These are phyloP conservation scores for Hyaloperonospora arabidopsidis DNA, from an alignment of 352 stramenopile species.

Conservation along the genomic window DNA sequence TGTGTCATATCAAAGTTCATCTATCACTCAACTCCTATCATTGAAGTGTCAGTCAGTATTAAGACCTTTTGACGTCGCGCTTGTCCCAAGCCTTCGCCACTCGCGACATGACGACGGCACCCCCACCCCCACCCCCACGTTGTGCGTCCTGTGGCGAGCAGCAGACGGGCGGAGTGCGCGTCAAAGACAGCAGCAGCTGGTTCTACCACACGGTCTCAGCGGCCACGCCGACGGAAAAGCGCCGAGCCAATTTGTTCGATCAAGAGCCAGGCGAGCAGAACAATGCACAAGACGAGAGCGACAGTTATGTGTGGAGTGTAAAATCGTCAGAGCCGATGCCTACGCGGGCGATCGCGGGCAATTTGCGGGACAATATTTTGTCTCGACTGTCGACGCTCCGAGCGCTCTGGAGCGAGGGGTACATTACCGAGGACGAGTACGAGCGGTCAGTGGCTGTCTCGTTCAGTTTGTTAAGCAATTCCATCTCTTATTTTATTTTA, in stretches of 20 bases:
- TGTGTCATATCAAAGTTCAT: too few relatives aligned
- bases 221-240: constrained; percentile 39
- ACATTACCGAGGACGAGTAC: constrained; percentile 73
- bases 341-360: constrained; percentile 31
- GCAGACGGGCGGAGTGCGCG: constrained; percentile 28
- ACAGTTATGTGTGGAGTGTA: constrained; percentile 18
- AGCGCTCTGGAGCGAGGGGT: constrained; percentile 70
- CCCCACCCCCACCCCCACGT: constrained; percentile 10
- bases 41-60: too few relatives aligned
- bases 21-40: too few relatives aligned
- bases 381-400: constrained; percentile 63
- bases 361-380: constrained; percentile 50
- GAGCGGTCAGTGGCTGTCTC: constrained; percentile 32
- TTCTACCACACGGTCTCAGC: constrained; percentile 51
- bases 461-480: background rate
- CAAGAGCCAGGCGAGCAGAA: constrained; percentile 27
- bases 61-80: too few relatives aligned
- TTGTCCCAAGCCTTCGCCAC: too few relatives aligned
- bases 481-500: too few relatives aligned
- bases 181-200: constrained; percentile 9
- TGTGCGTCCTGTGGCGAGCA: constrained; percentile 28
- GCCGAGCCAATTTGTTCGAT: constrained; percentile 13
- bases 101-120: constrained; percentile 4
- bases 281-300: constrained; percentile 6
- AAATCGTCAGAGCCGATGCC: constrained; percentile 15